phyloP scores from a whole-genome alignment of 805 yeast species.

The Wickerhamiella cacticola region DNA sequence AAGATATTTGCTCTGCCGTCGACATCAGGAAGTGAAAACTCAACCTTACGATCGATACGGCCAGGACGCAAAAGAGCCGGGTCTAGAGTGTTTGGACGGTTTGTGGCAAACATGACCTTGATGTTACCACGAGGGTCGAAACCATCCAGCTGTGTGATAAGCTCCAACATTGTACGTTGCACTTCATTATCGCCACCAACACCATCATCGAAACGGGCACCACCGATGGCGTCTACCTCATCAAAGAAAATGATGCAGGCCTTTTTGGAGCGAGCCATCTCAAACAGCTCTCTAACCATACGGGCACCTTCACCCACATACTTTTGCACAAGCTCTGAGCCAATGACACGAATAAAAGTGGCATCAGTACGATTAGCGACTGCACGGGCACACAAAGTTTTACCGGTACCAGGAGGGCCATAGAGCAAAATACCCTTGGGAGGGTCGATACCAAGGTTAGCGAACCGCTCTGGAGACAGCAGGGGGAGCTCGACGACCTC shows the following conservation, averaged over 20 bases:
- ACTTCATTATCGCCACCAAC: conserved; percentile 72
- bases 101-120: conserved; percentile 98
- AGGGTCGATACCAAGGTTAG: conserved; percentile 93
- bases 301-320: conserved; percentile 99
- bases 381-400: conserved; percentile 95
- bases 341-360: conserved; percentile 94
- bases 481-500: conserved; percentile 94
- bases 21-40: conserved; percentile 87
- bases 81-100: conserved; percentile 94
- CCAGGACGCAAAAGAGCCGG: conserved; percentile 98
- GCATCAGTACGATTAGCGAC: conserved; percentile 99
- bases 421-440: conserved; percentile 94
- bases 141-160: conserved; percentile 95
- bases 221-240: conserved; percentile 98
- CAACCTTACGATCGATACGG: conserved; percentile 96
- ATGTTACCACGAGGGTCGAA: conserved; percentile 98
- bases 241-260: conserved; percentile 97
- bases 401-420: conserved; percentile 99
- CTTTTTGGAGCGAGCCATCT: conserved; percentile 97
- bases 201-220: conserved; percentile 93
- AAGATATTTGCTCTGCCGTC: conserved; percentile 97
- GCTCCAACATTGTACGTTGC: conserved; percentile 96
- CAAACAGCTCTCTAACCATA: conserved; percentile 97
- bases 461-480: conserved; percentile 92
- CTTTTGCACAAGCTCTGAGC: conserved; percentile 95